A percentile compares a stretch with the other conserved stretches of the same genome.
Conservation (phyloP, 352 stramenopile species). For the Globisporangium takayamanum region DNA sequence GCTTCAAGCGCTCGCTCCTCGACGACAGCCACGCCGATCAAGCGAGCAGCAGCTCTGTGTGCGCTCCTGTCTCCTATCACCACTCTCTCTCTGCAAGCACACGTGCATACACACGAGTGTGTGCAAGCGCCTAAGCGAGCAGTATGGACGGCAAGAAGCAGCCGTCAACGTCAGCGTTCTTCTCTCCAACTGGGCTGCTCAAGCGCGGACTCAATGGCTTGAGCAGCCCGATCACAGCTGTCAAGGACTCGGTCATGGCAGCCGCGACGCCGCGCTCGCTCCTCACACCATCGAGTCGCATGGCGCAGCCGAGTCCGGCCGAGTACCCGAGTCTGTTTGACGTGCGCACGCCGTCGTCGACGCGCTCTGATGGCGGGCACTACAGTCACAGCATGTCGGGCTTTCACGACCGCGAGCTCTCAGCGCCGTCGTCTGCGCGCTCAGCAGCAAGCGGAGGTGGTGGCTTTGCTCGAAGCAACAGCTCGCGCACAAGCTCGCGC, state of each 20-base stretch:
- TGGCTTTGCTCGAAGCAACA: conserved; percentile 5
- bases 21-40: too few relatives aligned
- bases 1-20: too few relatives aligned
- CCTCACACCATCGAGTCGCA: conserved; percentile 23
- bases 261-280: conserved; percentile 39
- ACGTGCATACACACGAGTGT: not conserved
- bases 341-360: conserved; percentile 40
- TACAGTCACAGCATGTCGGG: conserved; percentile 13
- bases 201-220: conserved; percentile 64
- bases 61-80: too few relatives aligned
- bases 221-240: conserved; percentile 48
- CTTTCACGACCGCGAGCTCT: conserved; percentile 15
- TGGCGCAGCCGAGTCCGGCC: conserved; percentile 34
- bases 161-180: conserved; percentile 15
- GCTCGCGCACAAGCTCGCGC: conserved; percentile 28
- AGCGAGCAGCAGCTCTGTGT: too few relatives aligned
- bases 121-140: not conserved
- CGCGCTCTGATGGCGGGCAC: conserved; percentile 23
- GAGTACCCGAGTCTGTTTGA: conserved; percentile 78
- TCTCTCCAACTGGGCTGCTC: conserved; percentile 52
- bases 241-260: conserved; percentile 56
- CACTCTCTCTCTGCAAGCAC: not conserved
- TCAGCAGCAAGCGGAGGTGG: conserved; percentile 4
- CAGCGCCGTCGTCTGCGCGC: conserved; percentile 25
- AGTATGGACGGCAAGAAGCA: conserved; percentile 32